Evolutionary conservation across 768 basidiomycete genomes (phyloP).

Genomic region (Tricholoma sp.): DNA sequence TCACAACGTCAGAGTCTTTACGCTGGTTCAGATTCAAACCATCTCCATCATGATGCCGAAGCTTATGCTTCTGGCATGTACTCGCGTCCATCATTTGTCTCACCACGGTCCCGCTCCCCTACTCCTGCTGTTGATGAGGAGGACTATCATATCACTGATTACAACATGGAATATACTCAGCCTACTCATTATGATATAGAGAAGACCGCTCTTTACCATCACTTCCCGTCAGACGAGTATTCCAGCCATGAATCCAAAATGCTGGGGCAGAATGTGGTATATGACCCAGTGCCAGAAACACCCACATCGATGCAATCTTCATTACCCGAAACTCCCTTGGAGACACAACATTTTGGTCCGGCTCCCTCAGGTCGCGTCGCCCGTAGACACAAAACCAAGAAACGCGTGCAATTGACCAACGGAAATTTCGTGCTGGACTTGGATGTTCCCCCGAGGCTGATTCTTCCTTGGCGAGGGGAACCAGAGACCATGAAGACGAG

Average conservation of each 20-base stretch:
- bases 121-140: constrained; percentile 73
- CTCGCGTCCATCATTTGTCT: constrained; percentile 41
- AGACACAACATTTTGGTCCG: constrained; percentile 83
- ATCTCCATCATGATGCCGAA: constrained; percentile 61
- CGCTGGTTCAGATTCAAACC: constrained; percentile 40
- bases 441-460: constrained; percentile 77
- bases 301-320: constrained; percentile 34
- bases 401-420: constrained; percentile 77
- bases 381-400: constrained; percentile 70
- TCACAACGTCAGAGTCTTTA: constrained; percentile 22
- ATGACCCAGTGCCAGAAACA: constrained; percentile 39
- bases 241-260: constrained; percentile 16
- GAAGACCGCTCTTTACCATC: constrained; percentile 28
- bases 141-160: constrained; percentile 55
- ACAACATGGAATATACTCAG: constrained; percentile 39
- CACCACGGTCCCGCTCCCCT: constrained; percentile 68
- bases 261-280: constrained; percentile 29
- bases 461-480: constrained; percentile 66
- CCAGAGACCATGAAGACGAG: constrained; percentile 70
- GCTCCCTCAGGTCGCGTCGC: constrained; percentile 76
- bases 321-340: constrained; percentile 46
- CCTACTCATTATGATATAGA: constrained; percentile 30
- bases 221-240: constrained; percentile 12
- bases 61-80: constrained; percentile 63
- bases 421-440: constrained; percentile 87